phyloP scores from a whole-genome alignment of 176 grass and related monocot species.

The Oryza longistaminata region DNA sequence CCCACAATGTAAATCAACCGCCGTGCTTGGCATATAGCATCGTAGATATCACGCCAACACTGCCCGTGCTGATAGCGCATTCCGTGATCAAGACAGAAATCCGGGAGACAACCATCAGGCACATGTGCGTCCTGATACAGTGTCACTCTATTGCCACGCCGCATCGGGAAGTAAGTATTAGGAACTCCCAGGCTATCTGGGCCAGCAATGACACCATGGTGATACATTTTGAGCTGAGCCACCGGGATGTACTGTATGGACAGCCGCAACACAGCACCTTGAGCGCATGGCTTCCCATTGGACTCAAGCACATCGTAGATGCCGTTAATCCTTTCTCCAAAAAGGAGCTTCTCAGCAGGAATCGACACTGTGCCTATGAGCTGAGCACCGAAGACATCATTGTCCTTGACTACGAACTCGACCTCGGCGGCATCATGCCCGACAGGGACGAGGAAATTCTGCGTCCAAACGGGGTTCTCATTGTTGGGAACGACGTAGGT shows the following conservation, averaged over 20 bases:
- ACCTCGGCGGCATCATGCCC: slow-evolving; percentile 70
- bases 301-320: slow-evolving; percentile 51
- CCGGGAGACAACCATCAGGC: slow-evolving; percentile 70
- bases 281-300: slow-evolving; percentile 71
- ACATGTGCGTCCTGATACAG: slow-evolving; percentile 90
- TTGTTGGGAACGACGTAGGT: slow-evolving; percentile 74
- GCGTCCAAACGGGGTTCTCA: slow-evolving; percentile 84
- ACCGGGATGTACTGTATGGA: slow-evolving; percentile 76
- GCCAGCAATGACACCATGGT: slow-evolving; percentile 60
- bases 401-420: slow-evolving; percentile 83
- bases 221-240: slow-evolving; percentile 56
- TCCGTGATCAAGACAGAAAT: slow-evolving; percentile 66
- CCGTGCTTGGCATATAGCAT: slow-evolving; percentile 71
- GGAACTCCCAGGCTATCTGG: slow-evolving; percentile 65
- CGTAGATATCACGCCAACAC: slow-evolving; percentile 80
- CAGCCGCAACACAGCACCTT: slow-evolving; percentile 47
- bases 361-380: slow-evolving; percentile 66
- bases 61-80: slow-evolving; percentile 66
- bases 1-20: slow-evolving; percentile 76
- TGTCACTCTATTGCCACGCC: slow-evolving; percentile 62
- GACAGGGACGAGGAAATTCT: slow-evolving; percentile 72
- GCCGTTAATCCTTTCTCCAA: slow-evolving; percentile 55
- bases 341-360: slow-evolving; percentile 45
- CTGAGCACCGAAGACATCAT: slow-evolving; percentile 66
- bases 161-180: slow-evolving; percentile 74